Conservation (phyloP, 345 rosid species). For the Populus alba region DNA sequence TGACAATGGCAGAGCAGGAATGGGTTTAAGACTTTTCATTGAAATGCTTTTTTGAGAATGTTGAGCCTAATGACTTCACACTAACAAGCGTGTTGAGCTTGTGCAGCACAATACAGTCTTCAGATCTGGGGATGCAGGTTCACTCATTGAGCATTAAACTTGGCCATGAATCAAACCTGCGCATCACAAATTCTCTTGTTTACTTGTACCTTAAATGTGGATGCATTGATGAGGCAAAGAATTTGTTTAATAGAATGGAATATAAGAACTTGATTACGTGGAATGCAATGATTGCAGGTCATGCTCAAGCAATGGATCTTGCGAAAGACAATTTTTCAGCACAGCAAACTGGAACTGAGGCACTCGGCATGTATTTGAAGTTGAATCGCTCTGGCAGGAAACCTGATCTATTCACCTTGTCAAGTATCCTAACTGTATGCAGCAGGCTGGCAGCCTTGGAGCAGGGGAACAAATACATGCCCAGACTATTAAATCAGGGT, state of each 20-base stretch:
- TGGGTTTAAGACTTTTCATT: constrained; percentile 41
- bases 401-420: constrained; percentile 53
- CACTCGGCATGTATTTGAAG: constrained; percentile 34
- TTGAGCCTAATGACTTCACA: constrained; percentile 55
- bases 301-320: constrained; percentile 47
- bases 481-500: constrained; percentile 43
- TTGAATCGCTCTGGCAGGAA: constrained; percentile 35
- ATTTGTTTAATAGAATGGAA: constrained; percentile 31
- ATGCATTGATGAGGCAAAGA: constrained; percentile 34
- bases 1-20: constrained; percentile 35
- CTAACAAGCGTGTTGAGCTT: constrained; percentile 47
- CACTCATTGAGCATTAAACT: constrained; percentile 43
- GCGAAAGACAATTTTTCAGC: constrained; percentile 39
- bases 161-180: constrained; percentile 34
- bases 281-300: constrained; percentile 61
- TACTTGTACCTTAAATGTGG: constrained; percentile 54
- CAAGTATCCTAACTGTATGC: constrained; percentile 51
- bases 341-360: constrained; percentile 40
- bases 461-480: constrained; percentile 59
- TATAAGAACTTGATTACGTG: constrained; percentile 46
- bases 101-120: constrained; percentile 35
- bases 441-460: constrained; percentile 38
- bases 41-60: constrained; percentile 41
- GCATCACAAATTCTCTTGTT: constrained; percentile 42
- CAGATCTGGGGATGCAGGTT: constrained; percentile 40